A percentile compares a stretch with the other conserved stretches of the same genome.
Evolutionary conservation across 1,284 basidiomycete species (phyloP).

Genomic region (Baeospora myosura): DNA sequence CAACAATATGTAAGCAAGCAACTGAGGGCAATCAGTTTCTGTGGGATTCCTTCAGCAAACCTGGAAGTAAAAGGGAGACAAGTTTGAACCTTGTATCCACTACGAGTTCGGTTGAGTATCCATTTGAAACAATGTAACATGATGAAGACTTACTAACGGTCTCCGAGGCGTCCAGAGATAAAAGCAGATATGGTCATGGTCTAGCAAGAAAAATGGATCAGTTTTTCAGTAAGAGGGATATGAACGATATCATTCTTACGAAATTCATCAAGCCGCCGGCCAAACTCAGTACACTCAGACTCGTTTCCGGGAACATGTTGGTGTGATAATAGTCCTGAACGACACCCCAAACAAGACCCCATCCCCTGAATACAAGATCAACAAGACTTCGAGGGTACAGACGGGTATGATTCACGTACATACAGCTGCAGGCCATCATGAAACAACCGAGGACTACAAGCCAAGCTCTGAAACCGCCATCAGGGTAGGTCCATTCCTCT

Average conservation of each 20-base stretch:
- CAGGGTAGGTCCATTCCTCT: too few relatives aligned
- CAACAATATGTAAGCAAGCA: slow-evolving; percentile 16
- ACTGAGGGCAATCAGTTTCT: slow-evolving; percentile 21
- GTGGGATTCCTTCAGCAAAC: background rate
- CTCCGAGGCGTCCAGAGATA: slow-evolving; percentile 13
- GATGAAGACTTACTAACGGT: slow-evolving; percentile 12
- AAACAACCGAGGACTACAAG: slow-evolving; percentile 12
- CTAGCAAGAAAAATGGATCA: slow-evolving; percentile 1
- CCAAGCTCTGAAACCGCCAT: too few relatives aligned
- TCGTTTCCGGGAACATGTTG: slow-evolving; percentile 12
- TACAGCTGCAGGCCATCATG: slow-evolving; percentile 9
- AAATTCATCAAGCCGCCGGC: slow-evolving; percentile 10
- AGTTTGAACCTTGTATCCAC: slow-evolving; percentile 10
- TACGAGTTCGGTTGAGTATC: background rate
- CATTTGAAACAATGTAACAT: background rate
- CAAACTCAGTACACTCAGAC: slow-evolving; percentile 8
- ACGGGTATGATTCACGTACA: slow-evolving; percentile 1
- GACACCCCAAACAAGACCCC: slow-evolving; percentile 13
- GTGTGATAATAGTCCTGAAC: slow-evolving; percentile 15
- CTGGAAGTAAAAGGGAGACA: background rate
- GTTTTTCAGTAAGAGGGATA: too few relatives aligned
- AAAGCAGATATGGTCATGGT: slow-evolving; percentile 12
- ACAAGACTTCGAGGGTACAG: background rate
- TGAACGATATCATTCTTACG: slow-evolving; percentile 2
- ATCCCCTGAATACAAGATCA: slow-evolving; percentile 7